Base-by-base conservation (phyloP, 306 rosid genomes). In the Calophaca sinica region DNA sequence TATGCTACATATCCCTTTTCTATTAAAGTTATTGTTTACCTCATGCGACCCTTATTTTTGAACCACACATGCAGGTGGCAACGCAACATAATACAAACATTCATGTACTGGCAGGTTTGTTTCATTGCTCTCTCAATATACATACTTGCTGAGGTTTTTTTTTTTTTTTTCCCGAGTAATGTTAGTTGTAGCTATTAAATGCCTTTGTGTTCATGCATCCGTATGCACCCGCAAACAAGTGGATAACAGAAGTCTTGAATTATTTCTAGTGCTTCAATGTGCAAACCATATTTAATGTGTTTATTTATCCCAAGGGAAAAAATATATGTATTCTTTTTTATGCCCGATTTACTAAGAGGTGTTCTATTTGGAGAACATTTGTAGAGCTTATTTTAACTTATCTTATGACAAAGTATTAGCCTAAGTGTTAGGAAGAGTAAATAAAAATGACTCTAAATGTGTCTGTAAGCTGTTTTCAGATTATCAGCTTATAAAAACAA, bases 21-120 rank as follows among this genome's bases (percentile, higher is more conserved):
- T 61, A 15, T 67, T 36, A 51, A 53, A 33, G 50, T 51, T 76
- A 53, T 63, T 44, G 57, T 44, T 61, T 58, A 8, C 64, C 62
- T 79, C 60, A 13, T 50, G 28, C n/a, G 55, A 68, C 68, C 31
- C 38, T 77, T 15, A 59, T 72, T 35, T 33, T 29, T 44, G 5
- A 74, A 49, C 68, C 41, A 45, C 42, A 31, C 69, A 5, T 84
- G 84, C 88, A 91, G 98, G 88, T 87, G 94, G 94, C 96, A 94
- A 69, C 96, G 98, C 69, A 94, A 90, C 84, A 76, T 91, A 75
- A 80, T 91, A 67, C 98, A 94, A 76, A 80, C 96, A 11, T 91
- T 91, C 86, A 86, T 91, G 87, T 91, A 91, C 81, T 94, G 98
- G 98, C 98, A 94, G 98, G 98, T 94, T 45, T 29, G 85, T 81